Base-by-base conservation (phyloP, 176 grass and related monocot species). In the Echinochloa phyllopogon region DNA sequence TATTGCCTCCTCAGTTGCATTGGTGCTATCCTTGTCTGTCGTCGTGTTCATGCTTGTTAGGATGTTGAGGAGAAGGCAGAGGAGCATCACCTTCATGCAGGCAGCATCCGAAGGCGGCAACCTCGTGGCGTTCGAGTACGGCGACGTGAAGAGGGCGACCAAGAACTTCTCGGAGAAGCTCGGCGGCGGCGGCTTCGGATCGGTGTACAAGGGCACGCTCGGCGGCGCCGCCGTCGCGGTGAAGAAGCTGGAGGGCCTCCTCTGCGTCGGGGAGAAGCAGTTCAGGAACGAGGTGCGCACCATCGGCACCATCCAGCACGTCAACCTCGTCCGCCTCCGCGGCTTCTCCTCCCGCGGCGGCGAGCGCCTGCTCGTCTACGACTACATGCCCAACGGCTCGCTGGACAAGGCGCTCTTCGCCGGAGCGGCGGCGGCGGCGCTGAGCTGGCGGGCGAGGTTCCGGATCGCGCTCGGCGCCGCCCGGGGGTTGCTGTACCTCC, bases 141-240 rank as follows among this genome's bases (percentile, higher is more conserved):
- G 17, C 44, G 84, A 93, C 58, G 40, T 87, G 53, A 63, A 45
- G 64, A 87, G 25, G 53, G 71, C 69, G 52, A 91, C 89, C 66
- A 91, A 82, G n/a, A 91, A 89, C 21, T 89, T 91, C 80, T 89
- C 67, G 0, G 70, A 91, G 41, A 89, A 48, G 57, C 36, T 94
- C 67, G 92, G 86, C 52, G 63, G 84, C 2, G 86, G 92, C 38
- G 18, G 49, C 76, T 94, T 91, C 55, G 86, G 92, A 4, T 89
- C 89, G 2, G 89, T 94, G 47, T 89, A 64, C 67, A 89, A 82
- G 58, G 89, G 92, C 0, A 56, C 24, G 0, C 16, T 94, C 7
- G 20, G 56, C 6, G 50, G 4, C 53, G 6, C 14, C 0, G 3
- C 18, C 60, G 1, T 89, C n/a, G 86, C 86, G 0, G 92, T 89